Conservation (phyloP, 495 filamentous ascomycete genomes). For the Neurospora tetrasperma region DNA sequence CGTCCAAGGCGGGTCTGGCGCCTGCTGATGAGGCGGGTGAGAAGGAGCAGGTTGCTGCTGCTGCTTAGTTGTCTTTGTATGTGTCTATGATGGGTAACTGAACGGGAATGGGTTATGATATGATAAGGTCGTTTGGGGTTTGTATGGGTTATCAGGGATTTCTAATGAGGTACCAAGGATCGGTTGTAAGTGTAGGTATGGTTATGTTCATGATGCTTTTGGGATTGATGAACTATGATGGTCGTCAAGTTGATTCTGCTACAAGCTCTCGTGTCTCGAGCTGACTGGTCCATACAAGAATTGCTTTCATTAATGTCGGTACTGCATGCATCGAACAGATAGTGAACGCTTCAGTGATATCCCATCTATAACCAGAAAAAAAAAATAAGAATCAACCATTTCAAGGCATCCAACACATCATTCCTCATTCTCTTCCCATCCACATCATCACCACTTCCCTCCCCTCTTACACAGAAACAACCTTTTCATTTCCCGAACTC, state of each 20-base stretch:
- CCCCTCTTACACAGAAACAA: neutral
- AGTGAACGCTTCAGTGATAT: neutral
- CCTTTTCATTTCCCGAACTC: neutral
- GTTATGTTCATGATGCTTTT: too few relatives aligned
- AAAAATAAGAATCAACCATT: neutral
- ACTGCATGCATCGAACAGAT: too few relatives aligned
- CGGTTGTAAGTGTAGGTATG: too few relatives aligned
- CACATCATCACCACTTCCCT: neutral
- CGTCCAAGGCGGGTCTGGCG: slow-evolving; percentile 31
- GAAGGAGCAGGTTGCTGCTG: slow-evolving; percentile 9
- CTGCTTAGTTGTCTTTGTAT: neutral
- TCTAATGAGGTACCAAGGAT: too few relatives aligned
- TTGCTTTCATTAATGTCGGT: too few relatives aligned
- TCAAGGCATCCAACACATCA: neutral
- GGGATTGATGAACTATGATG: too few relatives aligned
- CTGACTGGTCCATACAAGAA: too few relatives aligned
- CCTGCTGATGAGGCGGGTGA: slow-evolving; percentile 14
- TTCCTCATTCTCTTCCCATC: neutral
- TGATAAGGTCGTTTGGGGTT: neutral
- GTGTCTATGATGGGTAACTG: too few relatives aligned
- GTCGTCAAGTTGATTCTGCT: too few relatives aligned
- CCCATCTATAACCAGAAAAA: neutral
- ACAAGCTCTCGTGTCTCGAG: too few relatives aligned
- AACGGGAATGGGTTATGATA: neutral
- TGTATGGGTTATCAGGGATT: too few relatives aligned